These are phyloP conservation scores for Pseudozyma tsukubaensis DNA, from an alignment of 1,284 basidiomycete species.

Conservation along the genomic window DNA sequence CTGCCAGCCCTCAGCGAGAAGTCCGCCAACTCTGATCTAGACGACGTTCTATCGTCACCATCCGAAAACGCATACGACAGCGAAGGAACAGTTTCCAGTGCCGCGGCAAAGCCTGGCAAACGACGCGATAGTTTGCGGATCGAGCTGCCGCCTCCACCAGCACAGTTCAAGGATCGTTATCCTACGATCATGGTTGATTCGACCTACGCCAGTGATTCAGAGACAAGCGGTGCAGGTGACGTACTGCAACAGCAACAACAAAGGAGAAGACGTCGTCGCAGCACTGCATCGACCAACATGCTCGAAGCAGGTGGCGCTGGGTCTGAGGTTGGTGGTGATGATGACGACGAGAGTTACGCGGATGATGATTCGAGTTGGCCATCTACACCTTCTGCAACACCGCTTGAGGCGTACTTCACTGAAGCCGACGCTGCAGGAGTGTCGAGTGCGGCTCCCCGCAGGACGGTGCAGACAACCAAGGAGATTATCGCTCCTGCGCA, in stretches of 20 bases:
- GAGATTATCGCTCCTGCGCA: constrained; percentile 29
- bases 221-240: constrained; percentile 18
- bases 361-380: constrained; percentile 55
- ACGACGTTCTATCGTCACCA: constrained; percentile 15
- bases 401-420: constrained; percentile 43
- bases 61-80: constrained; percentile 20
- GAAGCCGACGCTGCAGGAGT: constrained; percentile 11
- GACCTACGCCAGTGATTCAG: constrained; percentile 34
- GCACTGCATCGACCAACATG: constrained; percentile 25
- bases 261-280: constrained; percentile 21
- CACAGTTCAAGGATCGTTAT: constrained; percentile 38
- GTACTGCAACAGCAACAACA: background rate
- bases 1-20: constrained; percentile 39
- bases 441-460: background rate
- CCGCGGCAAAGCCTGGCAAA: constrained; percentile 9
- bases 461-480: constrained; percentile 31
- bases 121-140: constrained; percentile 39
- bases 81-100: constrained; percentile 5
- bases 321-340: constrained; percentile 11
- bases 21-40: constrained; percentile 29
- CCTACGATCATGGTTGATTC: constrained; percentile 45
- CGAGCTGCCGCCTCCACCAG: constrained; percentile 40
- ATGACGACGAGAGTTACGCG: constrained; percentile 29
- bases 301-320: constrained; percentile 9
- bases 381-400: constrained; percentile 45